phyloP scores from a whole-genome alignment of 1,139 yeast genomes.

The Blastobotrys capitulatus region DNA sequence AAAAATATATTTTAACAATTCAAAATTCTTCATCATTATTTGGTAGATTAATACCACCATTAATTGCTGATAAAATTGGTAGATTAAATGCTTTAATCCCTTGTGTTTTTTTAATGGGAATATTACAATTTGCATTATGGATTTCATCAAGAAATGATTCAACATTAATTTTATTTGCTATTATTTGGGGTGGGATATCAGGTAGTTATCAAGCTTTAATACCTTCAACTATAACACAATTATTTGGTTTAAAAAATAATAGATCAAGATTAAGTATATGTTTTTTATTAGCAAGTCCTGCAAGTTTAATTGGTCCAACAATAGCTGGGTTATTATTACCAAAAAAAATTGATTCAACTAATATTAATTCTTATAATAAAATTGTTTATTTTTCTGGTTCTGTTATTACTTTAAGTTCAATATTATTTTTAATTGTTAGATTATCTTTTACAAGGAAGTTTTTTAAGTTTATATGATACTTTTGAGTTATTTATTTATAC shows the following conservation, averaged over 20 bases:
- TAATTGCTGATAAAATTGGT: conserved; percentile 39
- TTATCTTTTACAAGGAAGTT: conserved; percentile 20
- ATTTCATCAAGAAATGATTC: conserved; percentile 20
- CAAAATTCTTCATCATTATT: conserved; percentile 45
- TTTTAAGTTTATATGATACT: conserved; percentile 24
- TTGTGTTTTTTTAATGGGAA: conserved; percentile 25
- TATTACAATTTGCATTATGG: conserved; percentile 28
- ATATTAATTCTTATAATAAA: conserved; percentile 18
- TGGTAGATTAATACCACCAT: conserved; percentile 48
- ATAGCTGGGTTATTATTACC: conserved; percentile 42
- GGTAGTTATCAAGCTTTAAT: conserved; percentile 38
- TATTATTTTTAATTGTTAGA: conserved; percentile 18
- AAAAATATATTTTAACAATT: conserved; percentile 38
- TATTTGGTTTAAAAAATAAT: conserved; percentile 42
- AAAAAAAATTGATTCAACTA: conserved; percentile 13
- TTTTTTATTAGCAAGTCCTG: conserved; percentile 47
- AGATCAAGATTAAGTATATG: conserved; percentile 50
- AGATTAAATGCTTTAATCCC: conserved; percentile 40
- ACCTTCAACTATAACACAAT: conserved; percentile 41
- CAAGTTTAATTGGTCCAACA: conserved; percentile 46
- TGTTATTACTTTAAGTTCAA: conserved; percentile 18
- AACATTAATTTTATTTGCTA: conserved; percentile 35
- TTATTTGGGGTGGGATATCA: conserved; percentile 44
- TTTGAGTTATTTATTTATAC: neutral
- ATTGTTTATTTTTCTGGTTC: conserved; percentile 22